Base-by-base conservation (phyloP, 108 stramenopile genomes). In the Seminavis robusta region DNA sequence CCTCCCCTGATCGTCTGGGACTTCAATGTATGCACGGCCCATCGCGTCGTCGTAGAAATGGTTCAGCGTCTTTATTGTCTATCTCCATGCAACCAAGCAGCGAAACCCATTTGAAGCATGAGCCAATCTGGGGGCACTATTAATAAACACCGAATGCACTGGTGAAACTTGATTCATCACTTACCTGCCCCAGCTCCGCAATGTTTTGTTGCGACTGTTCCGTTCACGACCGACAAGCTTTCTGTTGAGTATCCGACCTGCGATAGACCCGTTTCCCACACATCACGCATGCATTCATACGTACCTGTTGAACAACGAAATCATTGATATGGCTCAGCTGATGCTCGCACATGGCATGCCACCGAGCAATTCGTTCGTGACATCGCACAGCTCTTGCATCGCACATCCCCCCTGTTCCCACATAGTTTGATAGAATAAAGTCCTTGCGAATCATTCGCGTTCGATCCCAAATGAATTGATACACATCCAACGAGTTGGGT, bases 391-490 rank as follows among this genome's bases (percentile, higher is more conserved):
- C 88, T 2, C 74, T 55, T 10, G 87, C 87, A 47, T 88, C 83
- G 45, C 88, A 89, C 27, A 73, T 78, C 7, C 94, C 94, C 4
- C 90, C 88, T 7, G 79, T 88, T 9, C 87, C 89, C 37, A 88
- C 86, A 55, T 90, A 95, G 61, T 95, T 95, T 59, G 92, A 90
- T 11, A 95, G 59, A 37, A 84, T 92, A 50, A 89, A 92, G 68
- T 94, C 94, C 54, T 90, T 90, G 51, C 88, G 76, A 25, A 92
- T 71, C 88, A 88, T 88, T 30, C 90, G 71, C 19, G 86, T 88
- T 16, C 94, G 61, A 72, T 95, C 86, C 90, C 90, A 95, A 47
- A 95, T 80, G 42, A 95, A 95, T 43, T 85, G 81, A 65, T 95
- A 92, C 4, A 90, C 88, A 57, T 92, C 90, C 17, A 95, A 66